A percentile compares a stretch with the other conserved stretches of the same genome.
phyloP scores from a whole-genome alignment of 2,329 filamentous ascomycete species.

The Verticillium zaregamsianum region DNA sequence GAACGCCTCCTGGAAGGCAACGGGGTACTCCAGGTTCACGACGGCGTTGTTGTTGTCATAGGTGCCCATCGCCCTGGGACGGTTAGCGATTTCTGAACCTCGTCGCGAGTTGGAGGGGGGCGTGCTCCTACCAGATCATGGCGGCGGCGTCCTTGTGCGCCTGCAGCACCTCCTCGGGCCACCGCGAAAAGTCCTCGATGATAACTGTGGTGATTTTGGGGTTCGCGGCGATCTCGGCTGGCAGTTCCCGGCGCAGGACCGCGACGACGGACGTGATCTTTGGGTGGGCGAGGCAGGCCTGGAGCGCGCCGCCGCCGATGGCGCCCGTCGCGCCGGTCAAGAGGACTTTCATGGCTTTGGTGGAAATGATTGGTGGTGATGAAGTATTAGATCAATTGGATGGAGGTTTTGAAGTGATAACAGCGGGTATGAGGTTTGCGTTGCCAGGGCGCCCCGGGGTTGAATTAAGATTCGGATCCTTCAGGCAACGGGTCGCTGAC shows the following conservation, averaged over 20 bases:
- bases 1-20: constrained; percentile 17
- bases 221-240: constrained; percentile 6
- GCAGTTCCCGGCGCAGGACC: constrained; percentile 23
- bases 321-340: constrained; percentile 27
- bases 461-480: background rate
- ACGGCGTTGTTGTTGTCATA: constrained; percentile 12
- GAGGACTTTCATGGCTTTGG: constrained; percentile 27
- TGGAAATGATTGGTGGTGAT: background rate
- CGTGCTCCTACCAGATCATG: constrained; percentile 21
- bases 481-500: constrained; percentile 3
- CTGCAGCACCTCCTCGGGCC: constrained; percentile 18
- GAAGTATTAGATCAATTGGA: too few species aligned
- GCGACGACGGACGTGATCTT: constrained; percentile 22
- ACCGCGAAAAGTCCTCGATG: constrained; percentile 18
- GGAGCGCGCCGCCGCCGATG: constrained; percentile 26
- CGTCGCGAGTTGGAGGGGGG: too few species aligned
- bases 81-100: background rate
- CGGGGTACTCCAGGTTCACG: constrained; percentile 19
- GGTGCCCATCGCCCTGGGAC: constrained; percentile 17
- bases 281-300: constrained; percentile 26
- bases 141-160: constrained; percentile 19
- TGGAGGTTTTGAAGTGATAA: too few species aligned
- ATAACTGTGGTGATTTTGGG: constrained; percentile 18
- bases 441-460: too few species aligned
- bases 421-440: too few species aligned